These are phyloP conservation scores for Phytophthora chlamydospora DNA, from an alignment of 352 stramenopile species.

Conservation along the genomic window DNA sequence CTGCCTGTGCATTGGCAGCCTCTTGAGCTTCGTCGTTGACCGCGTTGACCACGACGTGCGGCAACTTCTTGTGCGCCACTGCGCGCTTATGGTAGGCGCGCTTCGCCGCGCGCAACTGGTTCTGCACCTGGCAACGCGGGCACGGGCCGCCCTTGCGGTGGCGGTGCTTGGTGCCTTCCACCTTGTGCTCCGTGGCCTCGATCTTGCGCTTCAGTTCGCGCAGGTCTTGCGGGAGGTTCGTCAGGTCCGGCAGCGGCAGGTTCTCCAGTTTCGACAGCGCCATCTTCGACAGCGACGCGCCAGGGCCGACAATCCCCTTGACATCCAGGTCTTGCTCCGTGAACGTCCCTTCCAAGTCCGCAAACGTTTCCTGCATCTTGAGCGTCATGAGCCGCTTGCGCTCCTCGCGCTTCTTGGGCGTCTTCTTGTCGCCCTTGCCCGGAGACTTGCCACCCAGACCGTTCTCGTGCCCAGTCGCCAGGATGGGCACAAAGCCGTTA, in stretches of 20 bases:
- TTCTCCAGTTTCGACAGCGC: slow-evolving; percentile 73
- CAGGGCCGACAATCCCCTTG: slow-evolving; percentile 58
- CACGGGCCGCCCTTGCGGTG: slow-evolving; percentile 85
- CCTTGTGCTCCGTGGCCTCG: slow-evolving; percentile 83
- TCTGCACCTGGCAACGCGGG: slow-evolving; percentile 83
- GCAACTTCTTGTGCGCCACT: slow-evolving; percentile 83
- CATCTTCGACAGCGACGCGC: slow-evolving; percentile 62
- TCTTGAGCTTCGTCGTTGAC: slow-evolving; percentile 44
- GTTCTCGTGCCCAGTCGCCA: slow-evolving; percentile 40
- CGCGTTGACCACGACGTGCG: slow-evolving; percentile 50
- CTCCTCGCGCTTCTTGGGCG: slow-evolving; percentile 63
- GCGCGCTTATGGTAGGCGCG: slow-evolving; percentile 83
- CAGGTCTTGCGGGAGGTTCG: slow-evolving; percentile 78
- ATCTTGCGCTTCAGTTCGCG: slow-evolving; percentile 88
- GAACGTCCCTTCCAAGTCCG: slow-evolving; percentile 66
- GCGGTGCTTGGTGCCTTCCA: slow-evolving; percentile 87
- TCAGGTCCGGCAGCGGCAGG: slow-evolving; percentile 72
- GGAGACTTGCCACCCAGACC: slow-evolving; percentile 24
- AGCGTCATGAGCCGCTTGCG: slow-evolving; percentile 66
- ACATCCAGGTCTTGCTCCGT: slow-evolving; percentile 73
- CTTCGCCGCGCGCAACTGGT: slow-evolving; percentile 80
- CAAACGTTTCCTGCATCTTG: slow-evolving; percentile 76
- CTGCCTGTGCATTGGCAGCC: slow-evolving; percentile 40
- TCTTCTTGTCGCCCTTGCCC: slow-evolving; percentile 62
- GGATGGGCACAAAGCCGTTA: slow-evolving; percentile 39